Evolutionary conservation across 257 asterid genomes (phyloP).

Genomic region (Anisodus acutangulus): DNA sequence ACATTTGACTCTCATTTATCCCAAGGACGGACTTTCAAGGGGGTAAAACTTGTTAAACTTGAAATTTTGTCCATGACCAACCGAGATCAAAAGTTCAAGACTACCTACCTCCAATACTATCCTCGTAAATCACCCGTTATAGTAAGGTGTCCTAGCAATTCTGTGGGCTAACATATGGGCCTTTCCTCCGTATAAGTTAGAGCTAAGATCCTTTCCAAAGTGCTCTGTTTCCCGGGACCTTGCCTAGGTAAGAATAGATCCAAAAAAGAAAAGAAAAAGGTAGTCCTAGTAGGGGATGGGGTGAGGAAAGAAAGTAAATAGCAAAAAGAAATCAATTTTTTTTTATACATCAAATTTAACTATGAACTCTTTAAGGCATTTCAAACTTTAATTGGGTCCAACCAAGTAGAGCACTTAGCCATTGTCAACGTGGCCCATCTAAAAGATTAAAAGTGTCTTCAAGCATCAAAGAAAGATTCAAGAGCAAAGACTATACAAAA

Average conservation of each 20-base stretch:
- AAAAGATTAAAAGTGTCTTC: slow-evolving; percentile 27
- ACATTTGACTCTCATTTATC: too few relatives aligned
- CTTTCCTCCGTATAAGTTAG: background rate
- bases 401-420: slow-evolving; percentile 16
- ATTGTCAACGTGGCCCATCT: slow-evolving; percentile 32
- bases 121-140: too few relatives aligned
- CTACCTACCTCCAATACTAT: too few relatives aligned
- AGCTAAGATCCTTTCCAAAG: background rate
- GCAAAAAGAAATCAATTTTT: background rate
- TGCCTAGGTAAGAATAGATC: background rate
- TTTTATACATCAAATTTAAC: slow-evolving; percentile 11
- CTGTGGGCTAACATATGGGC: slow-evolving; percentile 2
- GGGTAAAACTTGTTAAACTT: too few relatives aligned
- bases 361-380: slow-evolving; percentile 22
- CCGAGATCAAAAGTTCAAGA: too few relatives aligned
- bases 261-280: background rate
- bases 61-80: too few relatives aligned
- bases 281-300: background rate
- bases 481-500: slow-evolving; percentile 25
- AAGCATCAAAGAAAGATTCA: slow-evolving; percentile 10
- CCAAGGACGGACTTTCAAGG: too few relatives aligned
- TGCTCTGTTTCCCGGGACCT: background rate
- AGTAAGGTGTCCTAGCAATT: background rate
- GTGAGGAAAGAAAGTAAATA: background rate
- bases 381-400: slow-evolving; percentile 29